Evolutionary conservation across 257 asterid species (phyloP), one percentile per base, ranked within the genome.

Genomic region (Eucommia ulmoides): DNA sequence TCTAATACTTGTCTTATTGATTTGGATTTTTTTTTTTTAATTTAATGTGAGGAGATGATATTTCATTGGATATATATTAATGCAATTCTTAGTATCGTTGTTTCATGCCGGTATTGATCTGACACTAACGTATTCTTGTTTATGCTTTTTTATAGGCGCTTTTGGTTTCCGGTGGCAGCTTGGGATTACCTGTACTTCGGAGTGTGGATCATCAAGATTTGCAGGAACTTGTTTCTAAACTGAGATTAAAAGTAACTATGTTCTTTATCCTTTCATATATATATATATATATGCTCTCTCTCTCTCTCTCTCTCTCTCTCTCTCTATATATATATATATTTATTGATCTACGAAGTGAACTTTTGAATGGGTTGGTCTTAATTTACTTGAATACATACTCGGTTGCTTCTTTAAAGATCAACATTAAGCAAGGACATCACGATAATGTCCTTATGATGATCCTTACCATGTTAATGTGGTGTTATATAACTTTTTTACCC

Each of bases 121-220:
- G 8, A 29, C 12, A 5, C 38, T 29, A 5, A 5, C 38, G 8
- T 29, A 29, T 29, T 5, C 12, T 29, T 7, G 7, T 59, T 46
- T 75, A 41, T 60, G 50, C 59, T 58, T 68, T 56, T 52, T 22
- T 54, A 62, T 67, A 91, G 99, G 91, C 92, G 54, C 93, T 86
- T 66, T 59, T 91, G 82, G 96, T 86, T 64, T 91, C 99, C 61
- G 99, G 99, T 52, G 99, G 96, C 53, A 83, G 78, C 47, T 96
- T 85, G 65, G 96, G 99, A 61, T 72, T 91, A 72, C 93, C 86
- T 52, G 82, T 91, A 52, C 82, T 91, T 33, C 86, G 99, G 99
- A 91, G 87, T 72, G 95, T 96, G 2, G 99, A 86, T 65, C 75
- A 85, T 45, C 92, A 78, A 58, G 99, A 91, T 81, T 81, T 93